Evolutionary conservation across 139 green algal genomes (phyloP), one percentile per base, ranked within the genome.

Genomic region (Tetradesmus lagerheimii): DNA sequence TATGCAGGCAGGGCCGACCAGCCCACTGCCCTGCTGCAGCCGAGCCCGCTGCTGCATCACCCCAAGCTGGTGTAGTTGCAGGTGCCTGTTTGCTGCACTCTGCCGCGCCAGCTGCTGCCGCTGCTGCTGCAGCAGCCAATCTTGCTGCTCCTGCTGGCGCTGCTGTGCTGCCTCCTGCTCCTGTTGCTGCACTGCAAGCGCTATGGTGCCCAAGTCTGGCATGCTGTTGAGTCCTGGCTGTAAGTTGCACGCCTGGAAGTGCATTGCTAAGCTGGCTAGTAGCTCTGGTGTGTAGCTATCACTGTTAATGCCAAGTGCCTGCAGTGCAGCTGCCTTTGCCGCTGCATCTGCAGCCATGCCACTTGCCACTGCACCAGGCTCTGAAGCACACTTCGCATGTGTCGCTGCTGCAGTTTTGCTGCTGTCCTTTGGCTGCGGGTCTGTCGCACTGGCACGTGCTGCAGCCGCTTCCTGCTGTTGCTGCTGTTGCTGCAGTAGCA

Each of bases 1-100:
- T 0, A 71, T 2, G 57, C 57, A 71, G 0, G 15, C 57, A 31
- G 20, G 57, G 8, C n/a, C 31, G 15, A 15, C 80, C 80, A 45
- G 45, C 11, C 80, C 25, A 5, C n/a, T 34, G 16, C 39, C n/a
- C 39, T 43, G 11, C 45, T 86, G 80, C 15, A 41, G 47, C 80
- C 80, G 38, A 3, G 34, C 80, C 47, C 34, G 15, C 35, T 87
- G 50, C 25, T 87, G 81, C 53, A 50, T 6, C 53, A 78, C 80
- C n/a, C 80, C 80, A 41, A 86, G 80, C n/a, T 86, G 80, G n/a
- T 86, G 75, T 31, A 86, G 80, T 47, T 86, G 45, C 29, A 86
- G n/a, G 31, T 86, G 80, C 45, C 80, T 50, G 11, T 39, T 45
- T 35, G 80, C 80, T n/a, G n/a, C n/a, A 5, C 27, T 35, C 29